Evolutionary conservation across 1,139 yeast genomes (phyloP), one percentile per base, ranked within the genome.

Genomic region (Entelexis paramagnoliae): DNA sequence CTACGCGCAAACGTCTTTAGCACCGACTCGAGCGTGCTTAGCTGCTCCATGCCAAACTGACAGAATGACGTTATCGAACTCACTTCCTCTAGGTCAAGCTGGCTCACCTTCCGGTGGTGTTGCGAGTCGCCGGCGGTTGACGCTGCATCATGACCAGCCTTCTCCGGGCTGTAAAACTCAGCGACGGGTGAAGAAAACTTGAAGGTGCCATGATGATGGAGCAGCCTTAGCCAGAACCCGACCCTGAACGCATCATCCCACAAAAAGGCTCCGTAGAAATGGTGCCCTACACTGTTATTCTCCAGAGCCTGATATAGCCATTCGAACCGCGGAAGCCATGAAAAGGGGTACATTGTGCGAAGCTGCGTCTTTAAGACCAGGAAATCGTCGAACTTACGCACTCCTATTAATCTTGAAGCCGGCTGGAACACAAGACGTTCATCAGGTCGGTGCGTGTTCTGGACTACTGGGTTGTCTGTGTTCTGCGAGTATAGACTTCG

Each of bases 181-280:
- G 20, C 8, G 3, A 42, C 20, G n/a, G 36, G 46, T 7, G 36
- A 4, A 4, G 38, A 30, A 4, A 17, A 19, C 17, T 22, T 14
- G 14, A 42, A 42, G 13, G 36, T 42, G 3, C 36, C 46, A 14
- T 42, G 46, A 14, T 42, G 46, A 13, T 16, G 19, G 13, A 32
- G 9, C 5, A 42, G 36, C 20, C 46, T 30, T 20, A 42, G 24
- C 46, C 46, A 42, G 20, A 19, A 42, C 6, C 46, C 46, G 3
- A 42, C 29, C 20, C 46, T 17, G 13, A 30, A 42, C n/a, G 36
- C 36, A 14, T 42, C 46, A 14, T 42, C 46, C 46, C 46, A 42
- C 26, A 42, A n/a, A 11, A 42, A 20, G 10, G 46, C 36, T 3
- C 46, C 46, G 16, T 14, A 42, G 11, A 42, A 32, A 11, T 30